Base-by-base conservation (phyloP, 257 asterid genomes). In the Nicotiana noctiflora region DNA sequence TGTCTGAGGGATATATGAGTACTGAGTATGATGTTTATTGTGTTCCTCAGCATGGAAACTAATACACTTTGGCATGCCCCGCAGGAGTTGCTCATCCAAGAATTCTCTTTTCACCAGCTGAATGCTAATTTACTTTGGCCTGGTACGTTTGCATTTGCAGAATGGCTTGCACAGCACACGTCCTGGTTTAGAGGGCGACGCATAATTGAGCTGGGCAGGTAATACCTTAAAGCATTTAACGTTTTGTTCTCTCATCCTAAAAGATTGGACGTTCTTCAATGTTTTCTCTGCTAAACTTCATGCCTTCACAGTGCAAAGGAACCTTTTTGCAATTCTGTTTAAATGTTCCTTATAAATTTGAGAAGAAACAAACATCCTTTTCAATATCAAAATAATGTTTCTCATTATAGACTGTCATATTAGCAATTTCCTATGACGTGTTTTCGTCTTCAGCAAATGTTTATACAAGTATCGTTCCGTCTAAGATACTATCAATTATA, bases 81-180 rank as follows among this genome's bases (percentile, higher is more conserved):
- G 84, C 90, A 95, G 99, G 99, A 91, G 83, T 87, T 95, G 92
- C 86, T 86, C 32, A 53, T 95, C 51, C 91, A 92, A 66, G 99
- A 95, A 59, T 95, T 93, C 90, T 88, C 94, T 6, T 95, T 95
- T 85, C 99, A 95, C 87, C 91, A 91, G 87, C 79, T 93, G 82
- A 95, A 95, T 86, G 98, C 98, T 80, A 95, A 95, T 89, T 85
- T 95, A 51, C 89, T 93, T 79, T 95, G 98, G 99, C 99, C 99
- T 17, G 99, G 99, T 76, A 91, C 98, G 12, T 95, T 95, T 89
- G 91, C 97, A 49, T 95, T 95, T 86, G 90, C 92, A 1, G 97
- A 92, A 82, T 95, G 98, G 99, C 59, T 95, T 80, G 92, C 84
- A 81, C 87, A 91, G 55, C 88, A 93, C 79, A 86, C 87, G 46